Evolutionary conservation across 2,329 filamentous ascomycete genomes (phyloP).

Genomic region (Tympanopsis confertula): DNA sequence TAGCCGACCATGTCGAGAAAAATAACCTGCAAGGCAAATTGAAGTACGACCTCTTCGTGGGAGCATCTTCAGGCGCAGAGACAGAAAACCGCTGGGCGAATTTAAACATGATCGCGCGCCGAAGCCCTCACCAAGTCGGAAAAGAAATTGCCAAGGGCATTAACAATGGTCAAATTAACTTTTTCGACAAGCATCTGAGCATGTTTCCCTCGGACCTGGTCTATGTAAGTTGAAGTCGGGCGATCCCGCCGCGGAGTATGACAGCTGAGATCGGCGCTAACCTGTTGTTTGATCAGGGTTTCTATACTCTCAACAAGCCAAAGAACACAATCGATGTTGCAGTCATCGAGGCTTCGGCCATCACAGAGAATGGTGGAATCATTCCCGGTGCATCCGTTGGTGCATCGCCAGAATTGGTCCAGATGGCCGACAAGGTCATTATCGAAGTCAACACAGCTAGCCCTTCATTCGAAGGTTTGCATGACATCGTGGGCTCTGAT

Average conservation of each 20-base stretch:
- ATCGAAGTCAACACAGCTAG: slow-evolving; percentile 84
- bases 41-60: slow-evolving; percentile 78
- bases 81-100: slow-evolving; percentile 87
- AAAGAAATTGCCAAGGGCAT: slow-evolving; percentile 85
- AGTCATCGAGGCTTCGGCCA: slow-evolving; percentile 75
- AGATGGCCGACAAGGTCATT: slow-evolving; percentile 87
- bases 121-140: slow-evolving; percentile 77
- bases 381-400: slow-evolving; percentile 79
- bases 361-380: slow-evolving; percentile 80
- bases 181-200: slow-evolving; percentile 86
- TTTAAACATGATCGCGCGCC: slow-evolving; percentile 79
- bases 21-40: slow-evolving; percentile 75
- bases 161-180: slow-evolving; percentile 77
- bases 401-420: slow-evolving; percentile 72
- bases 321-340: slow-evolving; percentile 69
- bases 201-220: slow-evolving; percentile 85
- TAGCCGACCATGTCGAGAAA: slow-evolving; percentile 81
- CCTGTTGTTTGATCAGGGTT: slow-evolving; percentile 37
- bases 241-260: neutral
- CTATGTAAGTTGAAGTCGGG: slow-evolving; percentile 59
- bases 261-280: slow-evolving; percentile 3
- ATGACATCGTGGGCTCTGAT: slow-evolving; percentile 86
- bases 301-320: slow-evolving; percentile 70
- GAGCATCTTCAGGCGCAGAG: slow-evolving; percentile 78
- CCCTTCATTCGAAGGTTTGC: slow-evolving; percentile 75